Conservation (phyloP, 331 rosid species). For the Malus hybrid region DNA sequence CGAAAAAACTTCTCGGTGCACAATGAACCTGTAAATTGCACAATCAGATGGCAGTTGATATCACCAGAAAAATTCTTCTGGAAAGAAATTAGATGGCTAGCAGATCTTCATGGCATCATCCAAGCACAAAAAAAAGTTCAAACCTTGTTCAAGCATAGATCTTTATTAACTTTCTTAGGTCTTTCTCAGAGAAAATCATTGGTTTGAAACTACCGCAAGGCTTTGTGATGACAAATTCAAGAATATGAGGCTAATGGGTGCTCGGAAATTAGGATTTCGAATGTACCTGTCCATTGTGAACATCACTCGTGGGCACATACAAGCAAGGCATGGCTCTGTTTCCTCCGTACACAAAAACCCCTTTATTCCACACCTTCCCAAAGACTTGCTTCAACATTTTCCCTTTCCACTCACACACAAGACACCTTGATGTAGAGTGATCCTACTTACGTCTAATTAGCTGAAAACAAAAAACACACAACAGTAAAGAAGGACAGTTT, state of each 20-base stretch:
- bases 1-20: constrained; percentile 87
- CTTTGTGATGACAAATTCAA: not conserved
- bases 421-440: not conserved
- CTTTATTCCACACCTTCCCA: constrained; percentile 33
- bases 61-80: not conserved
- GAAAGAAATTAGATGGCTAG: not conserved
- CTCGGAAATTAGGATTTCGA: constrained; percentile 1
- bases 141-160: not conserved
- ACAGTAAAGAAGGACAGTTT: not conserved
- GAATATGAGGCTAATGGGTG: not conserved
- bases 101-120: not conserved
- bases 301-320: constrained; percentile 33
- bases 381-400: constrained; percentile 54
- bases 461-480: not conserved
- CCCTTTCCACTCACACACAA: constrained; percentile 17
- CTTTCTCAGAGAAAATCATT: not conserved
- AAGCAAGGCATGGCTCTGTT: constrained; percentile 32
- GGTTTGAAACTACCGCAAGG: not conserved
- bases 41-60: not conserved
- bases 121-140: too few relatives aligned
- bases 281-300: constrained; percentile 57
- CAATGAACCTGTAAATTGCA: constrained; percentile 35
- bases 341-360: constrained; percentile 28
- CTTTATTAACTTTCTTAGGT: not conserved
- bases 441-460: not conserved